A percentile compares a stretch with the other conserved stretches of the same genome.
Evolutionary conservation across 495 filamentous ascomycete species (phyloP).

Genomic region (Annulohypoxylon moriforme): DNA sequence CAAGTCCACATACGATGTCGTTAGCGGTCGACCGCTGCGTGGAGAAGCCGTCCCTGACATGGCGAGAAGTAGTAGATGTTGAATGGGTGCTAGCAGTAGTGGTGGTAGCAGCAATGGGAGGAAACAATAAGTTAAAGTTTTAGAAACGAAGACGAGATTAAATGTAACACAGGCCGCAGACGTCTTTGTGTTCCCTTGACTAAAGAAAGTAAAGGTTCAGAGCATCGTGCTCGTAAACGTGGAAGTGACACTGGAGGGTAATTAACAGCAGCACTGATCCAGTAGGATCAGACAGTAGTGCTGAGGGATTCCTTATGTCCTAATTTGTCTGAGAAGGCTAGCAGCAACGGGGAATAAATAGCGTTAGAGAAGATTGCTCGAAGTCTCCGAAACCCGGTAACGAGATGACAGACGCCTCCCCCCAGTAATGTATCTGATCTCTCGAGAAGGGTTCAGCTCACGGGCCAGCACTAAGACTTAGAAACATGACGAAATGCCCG

Average conservation of each 20-base stretch:
- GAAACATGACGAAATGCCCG: slow-evolving; percentile 45
- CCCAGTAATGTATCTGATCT: slow-evolving; percentile 44
- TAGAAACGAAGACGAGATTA: slow-evolving; percentile 26
- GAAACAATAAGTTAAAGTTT: slow-evolving; percentile 1
- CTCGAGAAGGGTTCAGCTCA: slow-evolving; percentile 36
- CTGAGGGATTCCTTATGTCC: slow-evolving; percentile 46
- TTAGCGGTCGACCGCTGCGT: slow-evolving; percentile 50
- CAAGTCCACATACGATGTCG: slow-evolving; percentile 49
- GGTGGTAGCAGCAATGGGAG: not conserved
- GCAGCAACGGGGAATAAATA: slow-evolving; percentile 42
- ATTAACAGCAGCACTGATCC: slow-evolving; percentile 41
- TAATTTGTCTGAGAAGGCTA: slow-evolving; percentile 39
- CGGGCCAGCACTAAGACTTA: slow-evolving; percentile 28
- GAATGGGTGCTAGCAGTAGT: not conserved
- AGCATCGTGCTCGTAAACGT: slow-evolving; percentile 20
- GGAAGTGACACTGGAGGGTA: slow-evolving; percentile 27
- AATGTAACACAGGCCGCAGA: slow-evolving; percentile 37
- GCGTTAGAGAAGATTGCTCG: slow-evolving; percentile 34
- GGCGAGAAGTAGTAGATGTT: slow-evolving; percentile 2
- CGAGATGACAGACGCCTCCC: slow-evolving; percentile 36
- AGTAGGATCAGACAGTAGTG: slow-evolving; percentile 46
- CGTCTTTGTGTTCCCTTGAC: slow-evolving; percentile 27
- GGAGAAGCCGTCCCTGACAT: slow-evolving; percentile 49
- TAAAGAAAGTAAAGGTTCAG: slow-evolving; percentile 19
- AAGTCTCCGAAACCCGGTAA: slow-evolving; percentile 44